Evolutionary conservation across 495 filamentous ascomycete species (phyloP).

Genomic region (Aspergillus cristatus): DNA sequence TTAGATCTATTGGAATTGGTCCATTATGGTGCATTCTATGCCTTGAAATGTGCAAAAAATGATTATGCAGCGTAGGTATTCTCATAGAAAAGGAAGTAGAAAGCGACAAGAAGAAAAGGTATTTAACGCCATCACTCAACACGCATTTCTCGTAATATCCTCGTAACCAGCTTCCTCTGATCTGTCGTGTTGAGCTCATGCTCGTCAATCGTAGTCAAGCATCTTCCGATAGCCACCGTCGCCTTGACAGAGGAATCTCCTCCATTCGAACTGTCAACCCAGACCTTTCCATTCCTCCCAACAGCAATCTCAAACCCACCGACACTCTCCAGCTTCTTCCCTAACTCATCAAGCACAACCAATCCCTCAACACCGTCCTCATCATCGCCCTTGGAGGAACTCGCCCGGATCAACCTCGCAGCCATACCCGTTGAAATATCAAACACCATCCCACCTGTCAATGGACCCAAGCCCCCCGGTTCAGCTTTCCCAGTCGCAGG

Average conservation of each 20-base stretch:
- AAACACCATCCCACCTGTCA: slow-evolving; percentile 83
- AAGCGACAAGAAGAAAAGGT: background rate
- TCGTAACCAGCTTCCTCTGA: slow-evolving; percentile 73
- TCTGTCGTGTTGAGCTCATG: slow-evolving; percentile 55
- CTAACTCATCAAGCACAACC: slow-evolving; percentile 73
- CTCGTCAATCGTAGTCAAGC: slow-evolving; percentile 67
- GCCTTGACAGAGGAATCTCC: slow-evolving; percentile 45
- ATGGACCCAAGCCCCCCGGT: slow-evolving; percentile 74
- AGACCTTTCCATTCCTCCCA: slow-evolving; percentile 86
- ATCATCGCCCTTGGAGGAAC: slow-evolving; percentile 47
- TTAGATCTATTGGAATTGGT: no score
- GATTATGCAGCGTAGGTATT: no score
- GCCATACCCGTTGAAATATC: slow-evolving; percentile 72
- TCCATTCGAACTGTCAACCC: slow-evolving; percentile 66
- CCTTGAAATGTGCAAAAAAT: no score
- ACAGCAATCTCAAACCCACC: slow-evolving; percentile 86
- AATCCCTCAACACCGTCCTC: slow-evolving; percentile 55
- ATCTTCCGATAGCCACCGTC: slow-evolving; percentile 72
- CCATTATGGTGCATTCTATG: no score
- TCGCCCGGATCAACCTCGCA: slow-evolving; percentile 51
- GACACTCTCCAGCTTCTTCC: slow-evolving; percentile 53
- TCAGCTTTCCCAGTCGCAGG: slow-evolving; percentile 80
- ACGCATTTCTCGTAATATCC: slow-evolving; percentile 46
- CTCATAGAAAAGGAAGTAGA: background rate
- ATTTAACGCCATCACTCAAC: slow-evolving; percentile 13